A percentile compares a stretch with the other conserved stretches of the same genome.
These are phyloP conservation scores for Chrysoporthe austroafricana DNA, from an alignment of 2,329 filamentous ascomycete species.

Conservation along the genomic window DNA sequence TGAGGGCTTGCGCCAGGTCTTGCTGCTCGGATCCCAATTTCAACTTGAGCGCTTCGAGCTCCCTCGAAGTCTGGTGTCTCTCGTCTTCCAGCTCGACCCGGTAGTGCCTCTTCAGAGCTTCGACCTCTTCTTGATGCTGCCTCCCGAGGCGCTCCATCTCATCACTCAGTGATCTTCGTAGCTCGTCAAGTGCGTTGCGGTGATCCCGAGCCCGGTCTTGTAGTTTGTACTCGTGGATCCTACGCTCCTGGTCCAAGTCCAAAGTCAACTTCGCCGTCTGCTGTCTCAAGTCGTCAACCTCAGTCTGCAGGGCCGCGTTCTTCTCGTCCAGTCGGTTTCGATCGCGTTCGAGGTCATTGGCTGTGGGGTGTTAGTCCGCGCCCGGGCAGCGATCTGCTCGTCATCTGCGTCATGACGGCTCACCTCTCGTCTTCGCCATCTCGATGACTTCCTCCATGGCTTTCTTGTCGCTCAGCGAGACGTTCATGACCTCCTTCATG, in stretches of 20 bases:
- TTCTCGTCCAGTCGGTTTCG: slow-evolving; percentile 51
- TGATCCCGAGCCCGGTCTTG: slow-evolving; percentile 59
- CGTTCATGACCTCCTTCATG: slow-evolving; percentile 73
- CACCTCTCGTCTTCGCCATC: slow-evolving; percentile 76
- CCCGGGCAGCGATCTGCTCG: not conserved
- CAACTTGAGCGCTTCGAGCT: slow-evolving; percentile 66
- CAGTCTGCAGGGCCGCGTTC: slow-evolving; percentile 60
- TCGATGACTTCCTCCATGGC: slow-evolving; percentile 75
- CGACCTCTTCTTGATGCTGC: slow-evolving; percentile 70
- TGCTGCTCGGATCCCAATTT: slow-evolving; percentile 56
- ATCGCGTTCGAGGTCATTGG: slow-evolving; percentile 53
- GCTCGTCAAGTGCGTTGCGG: slow-evolving; percentile 58
- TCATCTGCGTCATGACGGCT: slow-evolving; percentile 36
- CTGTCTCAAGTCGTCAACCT: slow-evolving; percentile 58
- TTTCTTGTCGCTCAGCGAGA: slow-evolving; percentile 68
- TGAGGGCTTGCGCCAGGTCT: slow-evolving; percentile 51
- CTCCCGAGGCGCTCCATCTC: slow-evolving; percentile 63
- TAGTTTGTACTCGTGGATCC: slow-evolving; percentile 52
- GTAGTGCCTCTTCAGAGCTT: slow-evolving; percentile 64
- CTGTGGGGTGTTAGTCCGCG: slow-evolving; percentile 37
- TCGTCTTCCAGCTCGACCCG: slow-evolving; percentile 70
- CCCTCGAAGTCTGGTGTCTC: slow-evolving; percentile 52
- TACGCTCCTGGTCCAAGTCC: slow-evolving; percentile 49
- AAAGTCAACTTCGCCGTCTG: slow-evolving; percentile 49
- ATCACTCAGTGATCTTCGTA: slow-evolving; percentile 53